Evolutionary conservation across 106 monocot species (phyloP).

Genomic region (Xerophyta viscosa): DNA sequence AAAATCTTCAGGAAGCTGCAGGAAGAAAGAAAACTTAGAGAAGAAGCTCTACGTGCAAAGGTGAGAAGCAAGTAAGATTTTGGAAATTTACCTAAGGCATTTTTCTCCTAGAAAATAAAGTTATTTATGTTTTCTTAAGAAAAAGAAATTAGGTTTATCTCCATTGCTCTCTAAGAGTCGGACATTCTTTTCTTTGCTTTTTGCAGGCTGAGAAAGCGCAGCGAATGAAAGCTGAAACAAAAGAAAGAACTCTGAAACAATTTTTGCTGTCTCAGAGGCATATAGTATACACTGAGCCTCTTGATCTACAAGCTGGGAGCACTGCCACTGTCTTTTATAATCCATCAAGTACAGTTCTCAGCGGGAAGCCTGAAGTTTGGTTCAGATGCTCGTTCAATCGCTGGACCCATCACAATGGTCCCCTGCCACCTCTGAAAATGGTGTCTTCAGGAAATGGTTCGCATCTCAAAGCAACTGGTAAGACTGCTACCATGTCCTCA

Average conservation of each 20-base stretch:
- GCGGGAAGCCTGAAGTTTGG: slow-evolving; percentile 80
- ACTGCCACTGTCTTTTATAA: slow-evolving; percentile 76
- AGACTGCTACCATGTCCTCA: not conserved
- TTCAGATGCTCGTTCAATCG: slow-evolving; percentile 88
- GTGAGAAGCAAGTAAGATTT: slow-evolving; percentile 16
- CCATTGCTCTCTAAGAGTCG: too few species aligned
- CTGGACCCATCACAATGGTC: slow-evolving; percentile 72
- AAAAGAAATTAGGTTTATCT: too few species aligned
- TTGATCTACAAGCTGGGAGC: slow-evolving; percentile 66
- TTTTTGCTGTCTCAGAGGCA: slow-evolving; percentile 88
- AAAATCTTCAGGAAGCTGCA: slow-evolving; percentile 51
- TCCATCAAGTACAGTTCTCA: slow-evolving; percentile 67
- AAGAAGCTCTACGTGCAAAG: slow-evolving; percentile 47
- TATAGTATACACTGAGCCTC: slow-evolving; percentile 84
- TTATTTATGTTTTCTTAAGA: too few species aligned
- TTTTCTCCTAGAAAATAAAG: too few species aligned
- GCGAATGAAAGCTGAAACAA: slow-evolving; percentile 67
- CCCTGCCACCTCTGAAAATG: slow-evolving; percentile 78
- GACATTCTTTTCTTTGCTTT: too few species aligned
- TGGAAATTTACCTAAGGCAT: too few species aligned
- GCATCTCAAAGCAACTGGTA: slow-evolving; percentile 68
- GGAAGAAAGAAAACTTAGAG: slow-evolving; percentile 63
- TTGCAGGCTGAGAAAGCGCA: slow-evolving; percentile 53
- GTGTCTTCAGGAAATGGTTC: slow-evolving; percentile 37
- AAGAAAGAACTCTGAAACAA: slow-evolving; percentile 57